Evolutionary conservation across 305 asterid genomes (phyloP).

Genomic region (Galium porrigens): DNA sequence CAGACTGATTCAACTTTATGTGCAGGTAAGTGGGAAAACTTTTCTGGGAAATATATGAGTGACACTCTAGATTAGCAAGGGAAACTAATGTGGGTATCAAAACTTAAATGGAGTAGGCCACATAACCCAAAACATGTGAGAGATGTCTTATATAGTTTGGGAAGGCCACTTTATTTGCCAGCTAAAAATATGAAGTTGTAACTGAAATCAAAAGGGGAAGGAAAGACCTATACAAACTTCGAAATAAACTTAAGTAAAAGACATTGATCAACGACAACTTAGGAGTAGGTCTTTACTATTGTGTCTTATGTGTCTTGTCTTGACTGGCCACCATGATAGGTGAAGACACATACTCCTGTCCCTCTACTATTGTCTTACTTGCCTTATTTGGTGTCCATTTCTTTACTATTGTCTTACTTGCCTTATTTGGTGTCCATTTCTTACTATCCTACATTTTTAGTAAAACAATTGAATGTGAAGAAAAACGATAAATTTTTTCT

Average conservation of each 20-base stretch:
- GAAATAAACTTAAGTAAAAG: background rate
- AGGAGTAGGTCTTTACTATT: background rate
- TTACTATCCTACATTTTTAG: too few relatives aligned
- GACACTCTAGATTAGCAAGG: background rate
- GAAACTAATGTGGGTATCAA: background rate
- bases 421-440: too few relatives aligned
- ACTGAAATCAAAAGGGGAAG: background rate
- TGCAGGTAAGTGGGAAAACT: constrained; percentile 42
- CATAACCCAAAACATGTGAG: background rate
- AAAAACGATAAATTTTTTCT: too few relatives aligned
- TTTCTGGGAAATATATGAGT: background rate
- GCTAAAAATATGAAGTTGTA: background rate
- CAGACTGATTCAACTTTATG: constrained; percentile 85
- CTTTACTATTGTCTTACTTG: too few relatives aligned
- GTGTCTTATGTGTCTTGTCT: too few relatives aligned
- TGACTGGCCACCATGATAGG: background rate
- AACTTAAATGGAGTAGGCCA: background rate
- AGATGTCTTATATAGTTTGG: background rate
- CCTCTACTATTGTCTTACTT: too few relatives aligned
- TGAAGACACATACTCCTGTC: too few relatives aligned
- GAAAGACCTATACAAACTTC: background rate
- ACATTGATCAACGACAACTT: background rate
- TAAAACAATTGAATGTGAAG: too few relatives aligned
- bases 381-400: too few relatives aligned
- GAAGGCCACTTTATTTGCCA: background rate